phyloP scores from a whole-genome alignment of 1,139 yeast genomes.

The Protomyces lactucae-debilis region DNA sequence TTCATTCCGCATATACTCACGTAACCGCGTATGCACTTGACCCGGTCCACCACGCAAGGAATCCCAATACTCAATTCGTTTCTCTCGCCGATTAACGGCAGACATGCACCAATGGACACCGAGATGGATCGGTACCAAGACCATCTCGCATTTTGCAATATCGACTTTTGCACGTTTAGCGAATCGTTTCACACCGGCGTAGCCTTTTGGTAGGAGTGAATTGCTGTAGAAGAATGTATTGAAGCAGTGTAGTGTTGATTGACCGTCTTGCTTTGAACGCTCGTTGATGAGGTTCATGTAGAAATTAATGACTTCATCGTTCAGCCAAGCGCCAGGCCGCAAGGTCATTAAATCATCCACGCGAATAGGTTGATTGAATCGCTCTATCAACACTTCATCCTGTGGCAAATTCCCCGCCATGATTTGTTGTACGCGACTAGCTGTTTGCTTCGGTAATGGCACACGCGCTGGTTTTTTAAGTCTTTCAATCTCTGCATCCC shows the following conservation, averaged over 20 bases:
- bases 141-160: slow-evolving; percentile 56
- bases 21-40: slow-evolving; percentile 50
- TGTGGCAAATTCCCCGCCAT: not conserved
- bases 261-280: slow-evolving; percentile 37
- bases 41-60: slow-evolving; percentile 64
- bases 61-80: slow-evolving; percentile 67
- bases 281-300: slow-evolving; percentile 60
- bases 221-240: slow-evolving; percentile 66
- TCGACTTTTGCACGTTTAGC: slow-evolving; percentile 74
- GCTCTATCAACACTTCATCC: slow-evolving; percentile 40
- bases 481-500: slow-evolving; percentile 12
- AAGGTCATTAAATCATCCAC: slow-evolving; percentile 68
- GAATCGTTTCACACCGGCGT: slow-evolving; percentile 81
- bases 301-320: slow-evolving; percentile 84
- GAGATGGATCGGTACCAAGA: slow-evolving; percentile 79
- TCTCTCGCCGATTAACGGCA: slow-evolving; percentile 58
- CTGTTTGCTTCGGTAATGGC: slow-evolving; percentile 7
- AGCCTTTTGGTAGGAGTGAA: slow-evolving; percentile 59
- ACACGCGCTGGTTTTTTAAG: slow-evolving; percentile 3
- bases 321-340: slow-evolving; percentile 72
- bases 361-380: slow-evolving; percentile 55
- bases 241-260: slow-evolving; percentile 56
- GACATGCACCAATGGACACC: slow-evolving; percentile 92
- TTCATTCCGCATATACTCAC: slow-evolving; percentile 58
- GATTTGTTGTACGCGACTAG: slow-evolving; percentile 2